These are phyloP conservation scores for Rosellinia necatrix DNA, from an alignment of 2,329 filamentous ascomycete genomes.

Conservation along the genomic window DNA sequence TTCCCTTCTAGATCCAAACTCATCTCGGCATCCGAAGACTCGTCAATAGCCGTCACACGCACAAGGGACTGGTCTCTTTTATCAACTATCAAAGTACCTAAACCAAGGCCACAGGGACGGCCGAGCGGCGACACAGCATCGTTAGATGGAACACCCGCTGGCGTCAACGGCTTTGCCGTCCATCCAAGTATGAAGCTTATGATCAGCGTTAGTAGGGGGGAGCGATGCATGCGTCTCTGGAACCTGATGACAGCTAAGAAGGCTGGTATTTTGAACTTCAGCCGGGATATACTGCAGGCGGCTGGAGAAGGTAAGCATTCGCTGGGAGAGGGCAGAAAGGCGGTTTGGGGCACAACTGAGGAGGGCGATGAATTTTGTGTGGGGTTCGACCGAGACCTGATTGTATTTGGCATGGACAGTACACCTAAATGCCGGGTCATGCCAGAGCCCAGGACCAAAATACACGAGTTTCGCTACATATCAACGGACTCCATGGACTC, in stretches of 20 bases:
- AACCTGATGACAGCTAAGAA: constrained; percentile 97
- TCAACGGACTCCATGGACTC: constrained; percentile 54
- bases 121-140: constrained; percentile 90
- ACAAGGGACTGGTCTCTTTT: constrained; percentile 89
- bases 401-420: constrained; percentile 89
- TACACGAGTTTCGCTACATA: constrained; percentile 82
- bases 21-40: constrained; percentile 86
- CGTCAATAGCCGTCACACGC: constrained; percentile 83
- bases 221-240: constrained; percentile 92
- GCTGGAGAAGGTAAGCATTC: constrained; percentile 77
- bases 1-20: constrained; percentile 90
- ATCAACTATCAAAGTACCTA: constrained; percentile 85
- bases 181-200: constrained; percentile 97
- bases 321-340: constrained; percentile 79
- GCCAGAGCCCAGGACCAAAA: constrained; percentile 71
- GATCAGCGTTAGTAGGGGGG: constrained; percentile 88
- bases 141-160: constrained; percentile 78
- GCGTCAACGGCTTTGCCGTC: constrained; percentile 92
- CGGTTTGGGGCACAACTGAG: constrained; percentile 75
- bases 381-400: constrained; percentile 81
- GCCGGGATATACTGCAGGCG: constrained; percentile 70
- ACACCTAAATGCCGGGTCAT: constrained; percentile 76
- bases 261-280: constrained; percentile 88
- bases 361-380: constrained; percentile 84
- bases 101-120: constrained; percentile 77